Percentiles rank a stretch among this genome's conserved stretches.
phyloP scores from a whole-genome alignment of 2,329 filamentous ascomycete species.

The Elsinoe australis region DNA sequence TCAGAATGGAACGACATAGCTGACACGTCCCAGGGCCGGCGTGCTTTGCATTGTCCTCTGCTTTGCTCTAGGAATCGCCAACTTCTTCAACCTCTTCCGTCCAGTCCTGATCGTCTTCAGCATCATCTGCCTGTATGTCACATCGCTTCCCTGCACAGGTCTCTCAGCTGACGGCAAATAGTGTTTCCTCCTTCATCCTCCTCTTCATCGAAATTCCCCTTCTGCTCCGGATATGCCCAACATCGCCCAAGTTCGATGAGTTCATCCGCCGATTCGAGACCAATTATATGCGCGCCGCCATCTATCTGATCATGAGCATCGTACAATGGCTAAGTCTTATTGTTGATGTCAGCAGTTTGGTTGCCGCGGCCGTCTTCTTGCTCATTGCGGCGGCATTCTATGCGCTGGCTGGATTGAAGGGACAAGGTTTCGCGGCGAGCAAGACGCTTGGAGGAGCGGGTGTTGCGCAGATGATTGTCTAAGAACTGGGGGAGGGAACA shows the following conservation, averaged over 20 bases:
- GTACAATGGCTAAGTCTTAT: slow-evolving; percentile 80
- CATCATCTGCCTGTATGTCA: slow-evolving; percentile 43
- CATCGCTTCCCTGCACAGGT: slow-evolving; percentile 15
- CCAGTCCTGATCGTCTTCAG: slow-evolving; percentile 53
- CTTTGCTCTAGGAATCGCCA: slow-evolving; percentile 60
- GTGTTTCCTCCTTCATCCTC: slow-evolving; percentile 43
- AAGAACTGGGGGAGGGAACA: slow-evolving; percentile 23
- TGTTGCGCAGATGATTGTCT: slow-evolving; percentile 97
- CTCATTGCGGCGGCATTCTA: slow-evolving; percentile 74
- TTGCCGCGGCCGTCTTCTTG: slow-evolving; percentile 79
- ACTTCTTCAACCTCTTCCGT: slow-evolving; percentile 53
- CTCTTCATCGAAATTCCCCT: slow-evolving; percentile 69
- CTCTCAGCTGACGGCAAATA: slow-evolving; percentile 22
- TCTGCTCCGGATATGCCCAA: slow-evolving; percentile 94
- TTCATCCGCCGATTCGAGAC: slow-evolving; percentile 89
- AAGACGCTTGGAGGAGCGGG: slow-evolving; percentile 93
- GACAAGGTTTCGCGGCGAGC: slow-evolving; percentile 80
- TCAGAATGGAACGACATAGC: slow-evolving; percentile 20
- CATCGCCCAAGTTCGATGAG: slow-evolving; percentile 77
- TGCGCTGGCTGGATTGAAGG: slow-evolving; percentile 66
- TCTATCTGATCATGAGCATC: slow-evolving; percentile 73
- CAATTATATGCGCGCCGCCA: slow-evolving; percentile 89
- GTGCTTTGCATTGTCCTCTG: slow-evolving; percentile 58
- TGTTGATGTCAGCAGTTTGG: slow-evolving; percentile 58
- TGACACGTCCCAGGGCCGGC: slow-evolving; percentile 38